Evolutionary conservation across 352 stramenopile genomes (phyloP).

Genomic region (Pythium phragmitis): DNA sequence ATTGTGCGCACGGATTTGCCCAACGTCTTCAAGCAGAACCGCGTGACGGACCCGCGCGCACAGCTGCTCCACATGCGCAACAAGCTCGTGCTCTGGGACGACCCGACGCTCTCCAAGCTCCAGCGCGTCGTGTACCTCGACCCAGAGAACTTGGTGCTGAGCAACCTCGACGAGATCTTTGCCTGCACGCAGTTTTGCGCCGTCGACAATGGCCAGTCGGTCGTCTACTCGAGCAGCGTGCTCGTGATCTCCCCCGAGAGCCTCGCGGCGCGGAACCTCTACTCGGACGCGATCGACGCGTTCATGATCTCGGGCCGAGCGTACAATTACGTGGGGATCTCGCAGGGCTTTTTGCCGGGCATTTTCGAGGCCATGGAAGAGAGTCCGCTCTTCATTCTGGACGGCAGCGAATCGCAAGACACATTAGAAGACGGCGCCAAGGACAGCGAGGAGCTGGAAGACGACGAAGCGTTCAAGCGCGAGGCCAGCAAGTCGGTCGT

Average conservation of each 20-base stretch:
- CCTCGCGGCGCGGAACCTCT: conserved; percentile 65
- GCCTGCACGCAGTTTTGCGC: conserved; percentile 75
- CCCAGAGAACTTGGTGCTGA: conserved; percentile 75
- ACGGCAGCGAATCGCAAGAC: conserved; percentile 33
- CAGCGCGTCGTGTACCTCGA: conserved; percentile 79
- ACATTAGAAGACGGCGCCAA: conserved; percentile 29
- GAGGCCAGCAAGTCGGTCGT: conserved; percentile 49
- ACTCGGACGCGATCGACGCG: conserved; percentile 78
- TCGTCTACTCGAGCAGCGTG: conserved; percentile 82
- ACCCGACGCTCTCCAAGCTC: conserved; percentile 56
- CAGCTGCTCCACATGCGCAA: conserved; percentile 84
- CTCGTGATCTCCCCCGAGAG: conserved; percentile 76
- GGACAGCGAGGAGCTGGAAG: conserved; percentile 22
- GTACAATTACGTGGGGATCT: conserved; percentile 86
- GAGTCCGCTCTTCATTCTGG: conserved; percentile 68
- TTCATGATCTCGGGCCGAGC: conserved; percentile 81
- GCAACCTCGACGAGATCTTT: conserved; percentile 84
- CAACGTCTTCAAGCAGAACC: conserved; percentile 66
- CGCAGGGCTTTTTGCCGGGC: conserved; percentile 73
- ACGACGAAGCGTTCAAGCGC: conserved; percentile 28
- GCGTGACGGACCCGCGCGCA: conserved; percentile 58
- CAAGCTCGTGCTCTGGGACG: conserved; percentile 80
- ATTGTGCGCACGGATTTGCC: conserved; percentile 61
- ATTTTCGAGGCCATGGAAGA: conserved; percentile 84
- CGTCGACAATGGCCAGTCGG: conserved; percentile 78